phyloP scores from a whole-genome alignment of 768 basidiomycete species.

The Pleurotus pulmonarius region DNA sequence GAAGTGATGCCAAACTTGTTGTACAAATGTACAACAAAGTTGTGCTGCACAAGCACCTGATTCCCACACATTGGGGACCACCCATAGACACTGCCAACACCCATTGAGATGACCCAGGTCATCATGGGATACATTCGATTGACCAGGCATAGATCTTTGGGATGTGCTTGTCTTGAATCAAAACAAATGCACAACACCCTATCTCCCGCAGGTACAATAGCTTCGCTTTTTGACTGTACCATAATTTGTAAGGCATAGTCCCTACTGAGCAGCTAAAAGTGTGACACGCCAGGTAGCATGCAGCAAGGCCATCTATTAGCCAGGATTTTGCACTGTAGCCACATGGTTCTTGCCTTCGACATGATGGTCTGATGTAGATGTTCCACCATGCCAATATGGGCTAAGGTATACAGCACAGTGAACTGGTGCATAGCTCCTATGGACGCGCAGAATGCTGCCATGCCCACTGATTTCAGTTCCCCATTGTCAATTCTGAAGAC shows the following conservation, averaged over 20 bases:
- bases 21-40: too few relatives aligned
- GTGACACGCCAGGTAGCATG: conserved; percentile 11
- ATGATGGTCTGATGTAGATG: conserved; percentile 30
- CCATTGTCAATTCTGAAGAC: conserved; percentile 17
- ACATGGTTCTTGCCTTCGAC: conserved; percentile 24
- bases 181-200: conserved; percentile 29
- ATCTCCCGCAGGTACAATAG: conserved; percentile 26
- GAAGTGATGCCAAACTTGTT: too few relatives aligned
- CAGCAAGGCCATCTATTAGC: conserved; percentile 26
- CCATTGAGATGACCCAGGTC: too few relatives aligned
- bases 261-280: conserved; percentile 4
- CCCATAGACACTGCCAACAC: too few relatives aligned
- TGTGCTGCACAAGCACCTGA: too few relatives aligned
- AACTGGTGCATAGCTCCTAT: conserved; percentile 13
- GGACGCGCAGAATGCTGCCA: conserved; percentile 10
- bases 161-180: conserved; percentile 27
- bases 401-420: conserved; percentile 30
- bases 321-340: conserved; percentile 18
- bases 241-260: conserved; percentile 18
- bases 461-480: conserved; percentile 17
- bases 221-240: conserved; percentile 18
- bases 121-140: conserved; percentile 31
- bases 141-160: conserved; percentile 18
- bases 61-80: too few relatives aligned
- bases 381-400: conserved; percentile 33